A percentile compares a stretch with the other conserved stretches of the same genome.
Evolutionary conservation across 1,139 yeast species (phyloP).

Genomic region (Debaryomyces psychrophilus): DNA sequence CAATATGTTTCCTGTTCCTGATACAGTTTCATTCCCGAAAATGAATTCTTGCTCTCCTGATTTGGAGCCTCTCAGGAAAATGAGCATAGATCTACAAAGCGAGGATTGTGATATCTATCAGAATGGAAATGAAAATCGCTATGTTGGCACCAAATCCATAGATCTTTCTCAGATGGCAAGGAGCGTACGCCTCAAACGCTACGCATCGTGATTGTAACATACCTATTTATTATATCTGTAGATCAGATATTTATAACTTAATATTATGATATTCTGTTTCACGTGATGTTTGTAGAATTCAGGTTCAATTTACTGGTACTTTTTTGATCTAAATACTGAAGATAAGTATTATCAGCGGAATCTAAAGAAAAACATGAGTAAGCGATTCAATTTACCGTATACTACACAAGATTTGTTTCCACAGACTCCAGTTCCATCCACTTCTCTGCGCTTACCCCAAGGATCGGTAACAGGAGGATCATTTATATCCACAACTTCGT

Average conservation of each 20-base stretch:
- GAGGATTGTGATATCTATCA: constrained; percentile 6
- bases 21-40: neutral
- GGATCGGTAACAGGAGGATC: constrained; percentile 29
- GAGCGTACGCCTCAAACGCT: constrained; percentile 3
- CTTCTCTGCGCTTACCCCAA: constrained; percentile 19
- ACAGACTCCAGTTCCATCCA: constrained; percentile 21
- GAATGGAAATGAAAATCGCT: neutral
- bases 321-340: neutral
- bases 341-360: neutral
- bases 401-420: constrained; percentile 45
- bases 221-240: neutral
- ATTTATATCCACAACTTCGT: constrained; percentile 24
- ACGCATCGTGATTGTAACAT: neutral
- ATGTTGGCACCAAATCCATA: constrained; percentile 1
- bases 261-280: neutral
- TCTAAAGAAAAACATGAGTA: constrained; percentile 25
- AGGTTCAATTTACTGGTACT: neutral
- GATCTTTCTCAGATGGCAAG: constrained; percentile 8
- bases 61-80: neutral
- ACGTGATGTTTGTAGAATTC: neutral
- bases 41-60: neutral
- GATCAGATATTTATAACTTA: neutral
- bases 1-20: neutral
- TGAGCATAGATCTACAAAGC: neutral
- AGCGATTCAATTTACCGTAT: constrained; percentile 39